Conservation (phyloP, 2,329 filamentous ascomycete species). For the Falciphora oryzae region DNA sequence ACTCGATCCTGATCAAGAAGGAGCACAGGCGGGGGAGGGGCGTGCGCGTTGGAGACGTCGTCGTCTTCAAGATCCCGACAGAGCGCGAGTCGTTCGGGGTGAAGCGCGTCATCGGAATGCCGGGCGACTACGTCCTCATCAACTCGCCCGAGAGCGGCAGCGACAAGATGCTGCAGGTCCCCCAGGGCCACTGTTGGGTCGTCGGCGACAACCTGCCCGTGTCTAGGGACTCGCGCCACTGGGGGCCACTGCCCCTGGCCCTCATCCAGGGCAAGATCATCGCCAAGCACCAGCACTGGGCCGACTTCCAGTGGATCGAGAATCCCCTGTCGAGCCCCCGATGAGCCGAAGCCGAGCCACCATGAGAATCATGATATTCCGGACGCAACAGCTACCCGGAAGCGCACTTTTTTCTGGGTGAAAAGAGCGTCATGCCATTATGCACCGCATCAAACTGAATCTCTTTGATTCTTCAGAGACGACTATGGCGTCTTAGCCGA, state of each 20-base stretch:
- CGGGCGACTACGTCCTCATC: conserved; percentile 68
- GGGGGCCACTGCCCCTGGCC: conserved; percentile 79
- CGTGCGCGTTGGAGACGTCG: conserved; percentile 72
- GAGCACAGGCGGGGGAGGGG: conserved; percentile 62
- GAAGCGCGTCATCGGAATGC: conserved; percentile 75
- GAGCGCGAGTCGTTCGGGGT: conserved; percentile 55
- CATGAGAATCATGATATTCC: background rate
- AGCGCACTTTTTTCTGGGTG: too few species aligned
- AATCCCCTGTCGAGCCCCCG: conserved; percentile 22
- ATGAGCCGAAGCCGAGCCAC: background rate
- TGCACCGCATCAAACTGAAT: too few species aligned
- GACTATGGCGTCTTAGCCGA: too few species aligned
- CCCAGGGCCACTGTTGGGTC: conserved; percentile 86
- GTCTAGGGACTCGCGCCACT: conserved; percentile 81
- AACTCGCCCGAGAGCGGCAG: conserved; percentile 49
- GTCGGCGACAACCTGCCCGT: conserved; percentile 80
- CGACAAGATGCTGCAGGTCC: conserved; percentile 66
- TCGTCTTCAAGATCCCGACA: conserved; percentile 71
- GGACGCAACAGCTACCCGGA: too few species aligned
- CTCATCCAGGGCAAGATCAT: conserved; percentile 80
- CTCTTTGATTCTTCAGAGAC: too few species aligned
- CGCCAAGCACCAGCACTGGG: conserved; percentile 38
- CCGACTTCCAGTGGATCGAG: conserved; percentile 44
- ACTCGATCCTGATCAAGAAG: conserved; percentile 64
- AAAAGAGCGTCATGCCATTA: too few species aligned